Evolutionary conservation across 148 eudicot species (phyloP).

Genomic region (Cornus florida): DNA sequence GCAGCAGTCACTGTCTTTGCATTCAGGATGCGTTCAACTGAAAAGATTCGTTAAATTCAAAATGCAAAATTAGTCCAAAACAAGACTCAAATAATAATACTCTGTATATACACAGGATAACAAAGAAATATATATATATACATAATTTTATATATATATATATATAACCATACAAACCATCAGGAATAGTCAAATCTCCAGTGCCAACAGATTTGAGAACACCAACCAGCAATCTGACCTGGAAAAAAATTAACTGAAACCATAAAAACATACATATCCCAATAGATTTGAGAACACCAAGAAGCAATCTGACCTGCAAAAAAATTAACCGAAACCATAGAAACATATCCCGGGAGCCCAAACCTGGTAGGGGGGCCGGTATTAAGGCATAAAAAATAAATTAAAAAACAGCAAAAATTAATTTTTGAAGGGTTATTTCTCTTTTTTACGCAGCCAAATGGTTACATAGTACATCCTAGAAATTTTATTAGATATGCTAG

Average conservation of each 20-base stretch:
- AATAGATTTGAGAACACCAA: conserved; percentile 71
- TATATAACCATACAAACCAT: conserved; percentile 44
- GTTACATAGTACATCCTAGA: too few relatives aligned
- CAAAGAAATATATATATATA: neutral
- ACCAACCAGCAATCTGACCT: conserved; percentile 96
- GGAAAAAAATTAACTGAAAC: conserved; percentile 10
- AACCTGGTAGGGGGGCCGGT: neutral
- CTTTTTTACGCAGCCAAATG: too few relatives aligned
- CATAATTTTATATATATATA: neutral
- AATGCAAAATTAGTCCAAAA: neutral
- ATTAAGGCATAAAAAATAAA: too few relatives aligned
- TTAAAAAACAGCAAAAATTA: neutral
- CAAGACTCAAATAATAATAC: neutral
- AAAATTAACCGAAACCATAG: neutral
- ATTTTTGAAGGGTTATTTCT: too few relatives aligned
- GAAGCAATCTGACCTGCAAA: conserved; percentile 84
- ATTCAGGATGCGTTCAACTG: conserved; percentile 78
- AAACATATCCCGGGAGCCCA: neutral
- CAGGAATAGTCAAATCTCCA: conserved; percentile 63
- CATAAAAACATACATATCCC: neutral
- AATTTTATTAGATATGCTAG: too few relatives aligned
- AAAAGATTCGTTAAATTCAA: conserved; percentile 5
- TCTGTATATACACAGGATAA: neutral
- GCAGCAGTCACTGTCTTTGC: conserved; percentile 76
- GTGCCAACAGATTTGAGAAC: conserved; percentile 85